Percentiles rank a stretch among this genome's conserved stretches.
phyloP scores from a whole-genome alignment of 2,329 filamentous ascomycete genomes.

The Emergomyces orientalis region DNA sequence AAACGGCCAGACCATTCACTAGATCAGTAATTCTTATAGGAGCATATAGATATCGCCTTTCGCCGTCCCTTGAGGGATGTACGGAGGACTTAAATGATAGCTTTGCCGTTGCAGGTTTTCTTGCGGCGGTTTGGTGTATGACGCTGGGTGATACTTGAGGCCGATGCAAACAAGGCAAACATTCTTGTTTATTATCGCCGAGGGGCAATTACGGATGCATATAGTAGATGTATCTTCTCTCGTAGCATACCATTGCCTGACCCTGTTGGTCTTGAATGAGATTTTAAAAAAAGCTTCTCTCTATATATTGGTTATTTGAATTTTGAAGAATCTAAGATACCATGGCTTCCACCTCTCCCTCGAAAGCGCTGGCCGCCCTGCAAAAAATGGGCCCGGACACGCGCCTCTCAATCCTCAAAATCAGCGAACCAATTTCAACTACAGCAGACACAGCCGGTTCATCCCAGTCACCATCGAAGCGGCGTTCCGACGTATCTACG shows the following conservation, averaged over 20 bases:
- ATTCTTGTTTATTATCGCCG: neutral
- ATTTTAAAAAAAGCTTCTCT: neutral
- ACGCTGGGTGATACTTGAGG: neutral
- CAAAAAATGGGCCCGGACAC: constrained; percentile 45
- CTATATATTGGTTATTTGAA: neutral
- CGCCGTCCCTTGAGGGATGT: neutral
- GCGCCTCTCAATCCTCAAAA: constrained; percentile 60
- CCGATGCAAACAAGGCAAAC: constrained; percentile 4
- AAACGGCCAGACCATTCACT: neutral
- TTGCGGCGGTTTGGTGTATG: neutral
- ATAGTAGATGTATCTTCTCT: neutral
- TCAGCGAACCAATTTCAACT: constrained; percentile 63
- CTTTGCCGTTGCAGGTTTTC: neutral
- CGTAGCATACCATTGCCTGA: neutral
- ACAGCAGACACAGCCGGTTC: constrained; percentile 20
- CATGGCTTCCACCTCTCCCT: constrained; percentile 18
- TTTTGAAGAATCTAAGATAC: neutral
- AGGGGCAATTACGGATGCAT: neutral
- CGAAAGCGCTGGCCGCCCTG: constrained; percentile 35
- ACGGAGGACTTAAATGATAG: neutral
- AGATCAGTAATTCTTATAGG: neutral
- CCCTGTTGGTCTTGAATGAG: neutral
- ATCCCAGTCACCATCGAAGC: constrained; percentile 35
- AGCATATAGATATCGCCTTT: neutral
- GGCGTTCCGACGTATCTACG: constrained; percentile 64